Evolutionary conservation across 306 rosid species (phyloP), one percentile per base, ranked within the genome.

Genomic region (Vachellia collinsii): DNA sequence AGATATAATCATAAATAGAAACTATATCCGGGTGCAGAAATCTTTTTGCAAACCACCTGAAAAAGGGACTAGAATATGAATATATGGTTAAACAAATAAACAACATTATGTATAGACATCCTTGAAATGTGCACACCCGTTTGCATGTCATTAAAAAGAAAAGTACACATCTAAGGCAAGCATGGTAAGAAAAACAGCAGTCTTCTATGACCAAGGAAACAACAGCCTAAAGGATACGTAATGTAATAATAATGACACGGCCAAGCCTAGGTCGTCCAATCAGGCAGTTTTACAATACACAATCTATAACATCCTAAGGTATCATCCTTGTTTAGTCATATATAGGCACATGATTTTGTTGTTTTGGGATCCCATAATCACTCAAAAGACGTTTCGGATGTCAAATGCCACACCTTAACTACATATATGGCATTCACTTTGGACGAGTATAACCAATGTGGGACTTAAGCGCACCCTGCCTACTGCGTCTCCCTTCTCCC

Each of bases 21-120:
- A 93, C 98, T 74, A 96, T 78, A 83, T 92, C 97, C 0, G 99
- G 99, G 81, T 96, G 99, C 53, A 96, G 85, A 88, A 96, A 96
- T 63, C 99, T 92, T 82, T 96, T 93, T 14, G 99, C 99, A 87
- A 91, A 95, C 99, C 99, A 95, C 99, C 99, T 95, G 88, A 44
- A 50, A 29, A 77, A 76, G 86, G 83, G 77, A 70, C 61, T 63
- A 69, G 50, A 3, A 42, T 80, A 75, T 39, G 22, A 72, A 43
- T 68, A 36, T 37, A 41, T 65, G 56, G 61, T 11, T 66, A 29
- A 43, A 81, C 50, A 71, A 47, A 81, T 65, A 63, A 65, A 73
- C 29, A 46, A 82, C 65, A 68, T 56, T 29, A 70, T 62, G 44
- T n/a, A 48, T 58, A 41, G 42, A 34, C 46, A 80, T 34, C 6